phyloP scores from a whole-genome alignment of 1,139 yeast species.

The Geotrichum fermentans region DNA sequence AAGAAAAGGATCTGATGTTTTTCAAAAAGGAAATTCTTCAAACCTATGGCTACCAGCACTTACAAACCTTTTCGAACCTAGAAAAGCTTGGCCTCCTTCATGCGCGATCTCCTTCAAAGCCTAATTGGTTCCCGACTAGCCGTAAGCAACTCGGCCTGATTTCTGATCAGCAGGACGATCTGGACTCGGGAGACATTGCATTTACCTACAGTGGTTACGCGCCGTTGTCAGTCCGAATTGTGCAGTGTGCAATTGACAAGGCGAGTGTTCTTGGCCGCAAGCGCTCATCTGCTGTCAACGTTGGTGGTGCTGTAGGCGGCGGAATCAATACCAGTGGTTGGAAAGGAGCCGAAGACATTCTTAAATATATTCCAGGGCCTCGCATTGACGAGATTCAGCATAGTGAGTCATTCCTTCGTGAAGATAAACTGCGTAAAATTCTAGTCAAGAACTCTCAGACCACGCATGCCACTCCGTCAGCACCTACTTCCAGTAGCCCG shows the following conservation, averaged over 20 bases:
- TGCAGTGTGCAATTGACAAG: conserved; percentile 40
- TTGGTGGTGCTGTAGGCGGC: conserved; percentile 23
- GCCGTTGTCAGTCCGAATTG: conserved; percentile 43
- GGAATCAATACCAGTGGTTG: conserved; percentile 34
- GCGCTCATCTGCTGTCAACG: conserved; percentile 18
- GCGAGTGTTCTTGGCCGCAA: conserved; percentile 21
- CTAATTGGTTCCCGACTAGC: conserved; percentile 31
- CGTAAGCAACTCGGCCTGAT: conserved; percentile 31
- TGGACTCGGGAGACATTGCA: conserved; percentile 34
- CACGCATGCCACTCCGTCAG: conserved; percentile 30
- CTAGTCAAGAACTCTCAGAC: conserved; percentile 31
- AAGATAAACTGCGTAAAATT: conserved; percentile 37
- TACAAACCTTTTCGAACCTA: conserved; percentile 40
- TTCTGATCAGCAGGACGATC: conserved; percentile 34
- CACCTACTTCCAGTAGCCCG: conserved; percentile 16
- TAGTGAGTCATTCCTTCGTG: conserved; percentile 31
- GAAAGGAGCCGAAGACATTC: conserved; percentile 37
- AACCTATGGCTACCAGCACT: conserved; percentile 54
- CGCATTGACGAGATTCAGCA: conserved; percentile 36
- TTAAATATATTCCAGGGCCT: conserved; percentile 37
- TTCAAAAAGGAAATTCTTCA: conserved; percentile 50
- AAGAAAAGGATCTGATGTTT: conserved; percentile 51
- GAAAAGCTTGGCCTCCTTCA: conserved; percentile 40
- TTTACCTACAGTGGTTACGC: conserved; percentile 46
- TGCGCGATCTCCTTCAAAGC: conserved; percentile 34